Evolutionary conservation across 805 yeast genomes (phyloP), one percentile per base, ranked within the genome.

Genomic region (Metschnikowia matae): DNA sequence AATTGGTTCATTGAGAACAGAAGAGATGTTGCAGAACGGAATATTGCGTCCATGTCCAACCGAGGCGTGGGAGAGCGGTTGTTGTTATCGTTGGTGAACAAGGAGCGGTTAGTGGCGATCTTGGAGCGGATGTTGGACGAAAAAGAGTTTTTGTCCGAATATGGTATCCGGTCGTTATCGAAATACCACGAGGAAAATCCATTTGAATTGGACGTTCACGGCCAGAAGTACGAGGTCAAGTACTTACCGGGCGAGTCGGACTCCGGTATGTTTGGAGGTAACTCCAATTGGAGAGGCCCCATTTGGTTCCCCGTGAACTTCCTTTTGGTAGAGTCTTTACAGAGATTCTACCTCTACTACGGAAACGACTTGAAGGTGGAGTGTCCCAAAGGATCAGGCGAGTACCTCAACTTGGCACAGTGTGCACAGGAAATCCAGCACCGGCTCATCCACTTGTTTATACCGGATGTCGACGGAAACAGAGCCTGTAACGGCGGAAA

Each of bases 251-350:
- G 96, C 31, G 96, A 89, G 63, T 86, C 95, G 29, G 92, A 89
- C 63, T 85, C 95, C 5, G 96, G 96, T 4, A 80, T 91, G 81
- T 90, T 90, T 77, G 97, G 97, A 46, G 97, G 97, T 52, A 90
- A 90, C 66, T 89, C 96, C 20, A 90, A 90, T 69, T 90, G 97
- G 97, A 79, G 97, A 67, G 97, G 97, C 2, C 97, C 97, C 14
- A 89, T 90, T 58, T 90, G 97, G 97, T 89, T 90, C 76, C 96
- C 97, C 18, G 88, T 88, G 11, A 90, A 86, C 62, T 90, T 90
- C 67, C 72, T 90, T 54, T 71, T 90, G 37, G 88, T 90, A 51
- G 97, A 90, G 71, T 82, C 96, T 0, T 73, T 90, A 59, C 94
- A 90, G 68, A 77, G 96, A 60, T 89, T 89, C 67, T 89, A 84